A percentile compares a stretch with the other conserved stretches of the same genome.
Evolutionary conservation across 495 filamentous ascomycete species (phyloP).

Genomic region (Beverwykella pulmonaria): DNA sequence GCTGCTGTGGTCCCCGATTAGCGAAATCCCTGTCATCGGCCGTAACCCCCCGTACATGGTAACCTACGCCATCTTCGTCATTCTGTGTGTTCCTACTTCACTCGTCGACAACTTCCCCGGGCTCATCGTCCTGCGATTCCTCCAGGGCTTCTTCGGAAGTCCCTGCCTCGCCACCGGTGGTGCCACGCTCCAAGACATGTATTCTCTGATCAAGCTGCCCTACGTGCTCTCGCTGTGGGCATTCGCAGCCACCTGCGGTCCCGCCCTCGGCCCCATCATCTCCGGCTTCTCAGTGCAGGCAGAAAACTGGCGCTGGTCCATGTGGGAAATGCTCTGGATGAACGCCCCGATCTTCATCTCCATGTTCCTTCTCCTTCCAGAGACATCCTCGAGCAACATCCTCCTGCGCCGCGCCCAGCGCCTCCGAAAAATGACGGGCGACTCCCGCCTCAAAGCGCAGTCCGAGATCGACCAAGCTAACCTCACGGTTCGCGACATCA

Average conservation of each 20-base stretch:
- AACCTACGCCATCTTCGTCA: constrained; percentile 53
- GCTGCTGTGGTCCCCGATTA: constrained; percentile 51
- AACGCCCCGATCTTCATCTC: constrained; percentile 51
- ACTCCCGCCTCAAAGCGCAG: constrained; percentile 41
- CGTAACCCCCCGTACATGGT: constrained; percentile 53
- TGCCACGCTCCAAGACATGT: constrained; percentile 56
- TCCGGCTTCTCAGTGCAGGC: constrained; percentile 65
- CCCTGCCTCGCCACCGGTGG: constrained; percentile 59
- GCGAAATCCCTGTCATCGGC: constrained; percentile 52
- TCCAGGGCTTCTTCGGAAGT: constrained; percentile 59
- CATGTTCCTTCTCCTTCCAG: constrained; percentile 59
- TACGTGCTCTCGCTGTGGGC: constrained; percentile 61
- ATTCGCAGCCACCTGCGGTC: constrained; percentile 49
- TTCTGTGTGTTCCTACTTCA: constrained; percentile 54
- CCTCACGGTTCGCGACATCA: constrained; percentile 51
- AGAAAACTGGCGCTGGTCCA: constrained; percentile 49
- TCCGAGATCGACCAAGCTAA: constrained; percentile 50
- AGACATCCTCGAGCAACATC: constrained; percentile 58
- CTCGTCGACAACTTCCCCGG: constrained; percentile 54
- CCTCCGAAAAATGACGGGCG: constrained; percentile 50
- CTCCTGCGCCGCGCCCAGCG: constrained; percentile 60
- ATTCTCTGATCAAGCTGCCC: constrained; percentile 55
- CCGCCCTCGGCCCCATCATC: constrained; percentile 64
- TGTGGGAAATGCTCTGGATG: constrained; percentile 55
- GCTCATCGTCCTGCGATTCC: constrained; percentile 55